Conservation (phyloP, 2,329 filamentous ascomycete genomes). For the Penicillium brasilianum region DNA sequence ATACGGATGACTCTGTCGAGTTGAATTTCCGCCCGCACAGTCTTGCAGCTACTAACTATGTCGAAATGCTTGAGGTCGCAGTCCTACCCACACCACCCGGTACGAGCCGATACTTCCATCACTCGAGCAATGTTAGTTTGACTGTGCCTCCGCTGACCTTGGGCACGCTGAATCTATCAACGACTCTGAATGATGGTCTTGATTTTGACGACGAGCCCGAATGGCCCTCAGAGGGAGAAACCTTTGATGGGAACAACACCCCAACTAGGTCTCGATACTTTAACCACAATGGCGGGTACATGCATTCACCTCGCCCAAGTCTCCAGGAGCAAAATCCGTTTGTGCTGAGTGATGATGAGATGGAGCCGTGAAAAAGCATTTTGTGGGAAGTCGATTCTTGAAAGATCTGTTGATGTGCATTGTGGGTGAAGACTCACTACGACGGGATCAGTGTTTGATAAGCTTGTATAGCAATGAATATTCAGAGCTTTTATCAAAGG, state of each 20-base stretch:
- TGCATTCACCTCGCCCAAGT: too few relatives aligned
- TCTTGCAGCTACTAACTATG: neutral
- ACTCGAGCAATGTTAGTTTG: neutral
- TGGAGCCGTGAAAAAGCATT: neutral
- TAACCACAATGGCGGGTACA: too few relatives aligned
- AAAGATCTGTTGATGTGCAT: neutral
- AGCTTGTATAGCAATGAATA: neutral
- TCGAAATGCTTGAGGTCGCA: neutral
- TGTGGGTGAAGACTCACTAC: too few relatives aligned
- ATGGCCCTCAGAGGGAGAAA: conserved; percentile 1
- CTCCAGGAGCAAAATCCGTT: neutral
- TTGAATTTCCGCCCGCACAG: neutral
- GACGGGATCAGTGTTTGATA: neutral
- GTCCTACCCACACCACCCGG: neutral
- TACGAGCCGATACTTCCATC: neutral
- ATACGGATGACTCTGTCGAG: neutral
- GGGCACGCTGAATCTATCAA: neutral
- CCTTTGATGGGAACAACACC: neutral
- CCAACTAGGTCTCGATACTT: neutral
- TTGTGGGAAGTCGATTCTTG: neutral
- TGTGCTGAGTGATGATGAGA: neutral
- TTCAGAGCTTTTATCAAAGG: too few relatives aligned
- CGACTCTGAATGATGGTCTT: neutral
- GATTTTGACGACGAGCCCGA: neutral
- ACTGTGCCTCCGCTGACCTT: neutral